Evolutionary conservation across 179 eudicot genomes (phyloP).

Genomic region (Beta lomatogona): DNA sequence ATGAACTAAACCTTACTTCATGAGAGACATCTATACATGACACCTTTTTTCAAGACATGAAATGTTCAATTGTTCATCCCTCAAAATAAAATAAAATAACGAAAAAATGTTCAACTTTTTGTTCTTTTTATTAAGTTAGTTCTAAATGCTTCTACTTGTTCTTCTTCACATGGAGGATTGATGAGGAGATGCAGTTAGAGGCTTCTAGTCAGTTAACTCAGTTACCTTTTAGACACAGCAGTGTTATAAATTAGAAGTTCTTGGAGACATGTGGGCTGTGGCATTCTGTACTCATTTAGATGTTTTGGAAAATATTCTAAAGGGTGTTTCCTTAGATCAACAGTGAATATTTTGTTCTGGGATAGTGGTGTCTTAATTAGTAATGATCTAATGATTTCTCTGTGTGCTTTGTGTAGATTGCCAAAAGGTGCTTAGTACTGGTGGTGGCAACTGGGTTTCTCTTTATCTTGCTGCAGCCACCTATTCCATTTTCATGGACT

Average conservation of each 20-base stretch:
- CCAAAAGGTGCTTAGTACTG: constrained; percentile 88
- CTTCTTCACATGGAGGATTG: not conserved
- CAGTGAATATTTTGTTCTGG: not conserved
- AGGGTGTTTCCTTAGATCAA: not conserved
- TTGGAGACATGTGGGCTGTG: not conserved
- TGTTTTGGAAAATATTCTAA: not conserved
- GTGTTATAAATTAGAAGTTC: too few species aligned
- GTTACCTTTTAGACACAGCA: not conserved
- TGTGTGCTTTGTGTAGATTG: constrained; percentile 54
- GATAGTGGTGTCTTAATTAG: constrained; percentile 4
- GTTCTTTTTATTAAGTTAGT: not conserved
- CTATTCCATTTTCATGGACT: constrained; percentile 76
- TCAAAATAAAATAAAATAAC: too few species aligned
- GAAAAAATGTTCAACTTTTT: not conserved
- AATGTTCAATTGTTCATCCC: too few species aligned
- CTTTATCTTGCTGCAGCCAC: constrained; percentile 88
- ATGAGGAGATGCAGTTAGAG: not conserved
- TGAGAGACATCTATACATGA: not conserved
- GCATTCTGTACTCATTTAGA: not conserved
- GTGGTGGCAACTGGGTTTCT: constrained; percentile 81
- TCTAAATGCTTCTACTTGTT: not conserved
- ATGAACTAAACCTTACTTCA: not conserved
- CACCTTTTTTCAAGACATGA: not conserved
- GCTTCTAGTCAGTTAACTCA: not conserved
- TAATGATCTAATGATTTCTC: constrained; percentile 8